Evolutionary conservation across 1,139 yeast species (phyloP).

Genomic region (Arxiozyma telluris): DNA sequence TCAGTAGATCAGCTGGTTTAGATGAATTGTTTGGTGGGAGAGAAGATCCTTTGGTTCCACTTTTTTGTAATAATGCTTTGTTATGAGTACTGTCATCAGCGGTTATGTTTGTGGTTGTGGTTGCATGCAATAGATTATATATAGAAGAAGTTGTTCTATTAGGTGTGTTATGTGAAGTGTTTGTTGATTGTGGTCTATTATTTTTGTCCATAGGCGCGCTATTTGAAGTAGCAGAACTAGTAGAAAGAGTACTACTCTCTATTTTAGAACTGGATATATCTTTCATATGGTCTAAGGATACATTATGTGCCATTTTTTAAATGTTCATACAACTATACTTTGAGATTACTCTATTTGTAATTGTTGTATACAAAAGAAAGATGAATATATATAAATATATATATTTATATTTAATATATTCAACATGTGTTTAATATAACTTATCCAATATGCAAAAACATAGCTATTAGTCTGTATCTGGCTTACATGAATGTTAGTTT

Average conservation of each 20-base stretch:
- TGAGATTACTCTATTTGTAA: too few relatives aligned
- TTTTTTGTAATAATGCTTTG: neutral
- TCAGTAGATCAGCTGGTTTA: neutral
- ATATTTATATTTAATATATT: too few relatives aligned
- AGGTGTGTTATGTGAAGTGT: neutral
- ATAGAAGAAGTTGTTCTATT: conserved; percentile 11
- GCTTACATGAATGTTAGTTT: too few relatives aligned
- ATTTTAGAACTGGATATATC: neutral
- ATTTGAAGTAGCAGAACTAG: neutral
- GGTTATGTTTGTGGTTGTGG: neutral
- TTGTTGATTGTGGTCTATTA: neutral
- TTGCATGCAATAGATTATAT: conserved; percentile 9
- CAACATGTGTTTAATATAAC: too few relatives aligned
- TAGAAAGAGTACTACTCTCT: neutral
- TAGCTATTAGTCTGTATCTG: neutral
- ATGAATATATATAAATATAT: too few relatives aligned
- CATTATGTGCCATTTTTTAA: neutral
- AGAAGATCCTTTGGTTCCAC: neutral
- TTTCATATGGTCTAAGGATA: neutral
- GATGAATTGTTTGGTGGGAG: neutral
- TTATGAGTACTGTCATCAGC: neutral
- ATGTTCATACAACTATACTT: neutral
- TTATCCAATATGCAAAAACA: neutral
- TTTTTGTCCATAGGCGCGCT: neutral
- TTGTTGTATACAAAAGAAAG: too few relatives aligned